Evolutionary conservation across 2,329 filamentous ascomycete genomes (phyloP), one percentile per base, ranked within the genome.

Genomic region (Nemania sp.): DNA sequence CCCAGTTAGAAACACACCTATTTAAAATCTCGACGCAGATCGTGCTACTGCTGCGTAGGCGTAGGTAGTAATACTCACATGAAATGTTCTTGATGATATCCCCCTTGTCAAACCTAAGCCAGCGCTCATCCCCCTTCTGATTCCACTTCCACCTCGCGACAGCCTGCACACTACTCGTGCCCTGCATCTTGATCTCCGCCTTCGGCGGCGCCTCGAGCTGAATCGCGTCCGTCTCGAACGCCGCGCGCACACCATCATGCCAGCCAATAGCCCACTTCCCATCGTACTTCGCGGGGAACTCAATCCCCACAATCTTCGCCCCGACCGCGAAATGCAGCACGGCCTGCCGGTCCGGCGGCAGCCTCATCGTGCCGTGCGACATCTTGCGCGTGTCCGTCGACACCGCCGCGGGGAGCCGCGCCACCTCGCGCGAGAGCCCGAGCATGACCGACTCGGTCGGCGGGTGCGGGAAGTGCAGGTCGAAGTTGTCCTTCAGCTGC

Each of bases 81-180:
- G 77, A 73, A 52, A 79, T 93, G 79, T 90, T 93, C 70, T 84
- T 88, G 18, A 92, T 90, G 2, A 85, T 82, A 70, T 92, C 90
- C 22, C 88, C 88, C 75, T 90, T 90, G 32, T 90, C 89, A 74
- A 92, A 87, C 70, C 80, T 83, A n/a, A 89, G 79, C 87, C 87
- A 89, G 27, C 78, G 79, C 10, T 82, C 80, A 57, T 81, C 81
- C 24, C 80, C 78, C 70, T 82, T 84, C 41, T 82, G 81, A 56
- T 80, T 79, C 78, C 86, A 88, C 75, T 82, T 87, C 86, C 86
- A 89, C 65, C 81, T 80, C 13, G 85, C 80, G 47, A 82, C 81
- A 10, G 84, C 87, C 55, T 81, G 81, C 47, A 87, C 79, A 11
- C 81, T 81, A 62, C 83, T 86, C 38, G 80, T 80, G 11, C 80